These are phyloP conservation scores for Ulvella scutata DNA, from an alignment of 139 green algal species.

Conservation along the genomic window DNA sequence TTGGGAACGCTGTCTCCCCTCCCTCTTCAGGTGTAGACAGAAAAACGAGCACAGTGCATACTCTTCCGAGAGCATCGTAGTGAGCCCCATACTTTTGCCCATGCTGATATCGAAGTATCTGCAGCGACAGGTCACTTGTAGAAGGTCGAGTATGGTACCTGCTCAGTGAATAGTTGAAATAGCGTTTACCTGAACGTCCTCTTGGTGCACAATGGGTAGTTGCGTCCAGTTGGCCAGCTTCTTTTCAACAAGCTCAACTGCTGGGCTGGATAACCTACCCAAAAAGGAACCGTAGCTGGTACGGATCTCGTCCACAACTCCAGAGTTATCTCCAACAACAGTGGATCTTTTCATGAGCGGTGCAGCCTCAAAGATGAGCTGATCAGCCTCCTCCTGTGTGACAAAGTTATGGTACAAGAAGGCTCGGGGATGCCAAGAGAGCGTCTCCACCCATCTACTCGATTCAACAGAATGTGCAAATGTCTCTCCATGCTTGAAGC, in stretches of 20 bases:
- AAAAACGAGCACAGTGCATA: conserved; percentile 55
- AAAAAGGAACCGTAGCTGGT: neutral
- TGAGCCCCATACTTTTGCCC: conserved; percentile 35
- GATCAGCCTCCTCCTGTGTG: conserved; percentile 38
- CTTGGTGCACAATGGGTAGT: conserved; percentile 26
- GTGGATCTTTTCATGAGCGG: conserved; percentile 3
- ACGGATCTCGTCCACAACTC: neutral
- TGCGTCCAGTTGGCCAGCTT: conserved; percentile 27
- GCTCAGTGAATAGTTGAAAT: neutral
- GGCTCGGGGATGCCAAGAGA: conserved; percentile 53
- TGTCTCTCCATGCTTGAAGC: neutral
- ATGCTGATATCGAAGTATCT: conserved; percentile 29
- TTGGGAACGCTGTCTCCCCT: conserved; percentile 48
- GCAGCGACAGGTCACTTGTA: neutral
- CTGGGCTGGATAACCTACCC: neutral
- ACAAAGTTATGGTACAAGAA: conserved; percentile 77
- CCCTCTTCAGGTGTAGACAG: conserved; percentile 61
- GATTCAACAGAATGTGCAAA: neutral
- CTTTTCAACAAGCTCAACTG: conserved; percentile 20
- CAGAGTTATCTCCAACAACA: neutral
- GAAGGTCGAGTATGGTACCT: neutral
- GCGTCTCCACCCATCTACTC: conserved; percentile 31
- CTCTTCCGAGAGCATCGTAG: conserved; percentile 19
- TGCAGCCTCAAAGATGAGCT: conserved; percentile 30
- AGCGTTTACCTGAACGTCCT: conserved; percentile 22